Evolutionary conservation across 805 yeast species (phyloP).

Genomic region (Cyberlindnera samutprakarnensis): DNA sequence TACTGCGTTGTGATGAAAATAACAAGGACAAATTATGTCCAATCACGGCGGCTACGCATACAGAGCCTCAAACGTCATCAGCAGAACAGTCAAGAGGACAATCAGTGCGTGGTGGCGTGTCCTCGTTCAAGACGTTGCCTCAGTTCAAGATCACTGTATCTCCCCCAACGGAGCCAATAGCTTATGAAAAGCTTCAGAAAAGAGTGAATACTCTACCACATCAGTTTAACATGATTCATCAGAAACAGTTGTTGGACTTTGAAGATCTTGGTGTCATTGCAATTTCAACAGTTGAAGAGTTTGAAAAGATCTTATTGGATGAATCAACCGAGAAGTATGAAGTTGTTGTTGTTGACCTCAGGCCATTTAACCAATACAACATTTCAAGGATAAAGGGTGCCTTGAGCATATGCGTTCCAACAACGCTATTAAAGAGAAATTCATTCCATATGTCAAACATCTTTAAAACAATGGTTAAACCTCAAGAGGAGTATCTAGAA

Average conservation of each 20-base stretch:
- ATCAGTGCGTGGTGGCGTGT: too few species aligned
- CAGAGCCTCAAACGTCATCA: too few species aligned
- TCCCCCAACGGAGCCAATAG: conserved; percentile 6
- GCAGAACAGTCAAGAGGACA: too few species aligned
- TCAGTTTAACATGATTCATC: conserved; percentile 6
- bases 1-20: too few species aligned
- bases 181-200: conserved; percentile 3
- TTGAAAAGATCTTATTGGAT: not conserved
- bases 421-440: conserved; percentile 69
- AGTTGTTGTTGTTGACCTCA: conserved; percentile 40
- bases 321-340: conserved; percentile 4
- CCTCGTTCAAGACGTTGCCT: too few species aligned
- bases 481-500: conserved; percentile 14
- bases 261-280: conserved; percentile 7
- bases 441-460: conserved; percentile 21
- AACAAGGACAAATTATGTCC: too few species aligned
- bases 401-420: conserved; percentile 76
- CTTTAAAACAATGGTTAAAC: conserved; percentile 21
- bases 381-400: conserved; percentile 53
- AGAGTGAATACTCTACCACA: conserved; percentile 7
- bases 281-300: conserved; percentile 8
- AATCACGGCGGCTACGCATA: too few species aligned
- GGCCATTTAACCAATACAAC: conserved; percentile 74
- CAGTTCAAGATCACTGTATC: conserved; percentile 10
- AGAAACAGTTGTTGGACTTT: conserved; percentile 11